Percentiles rank a stretch among this genome's conserved stretches.
Conservation (phyloP, 352 stramenopile species). For the Pythium phragmiticola region DNA sequence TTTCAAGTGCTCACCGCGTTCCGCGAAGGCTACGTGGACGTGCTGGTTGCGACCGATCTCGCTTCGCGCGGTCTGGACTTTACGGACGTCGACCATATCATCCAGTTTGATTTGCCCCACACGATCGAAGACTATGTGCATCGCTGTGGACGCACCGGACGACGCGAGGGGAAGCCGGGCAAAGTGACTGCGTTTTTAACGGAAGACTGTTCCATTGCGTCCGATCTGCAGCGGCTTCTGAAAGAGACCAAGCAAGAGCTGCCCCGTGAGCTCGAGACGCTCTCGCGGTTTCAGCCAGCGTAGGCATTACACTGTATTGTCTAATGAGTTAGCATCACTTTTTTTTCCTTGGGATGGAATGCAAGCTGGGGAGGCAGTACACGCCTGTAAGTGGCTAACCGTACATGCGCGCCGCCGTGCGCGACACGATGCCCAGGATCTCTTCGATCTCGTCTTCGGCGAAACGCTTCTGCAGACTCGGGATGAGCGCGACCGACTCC, state of each 20-base stretch:
- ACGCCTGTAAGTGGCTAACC: slow-evolving; percentile 28
- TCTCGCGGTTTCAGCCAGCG: slow-evolving; percentile 32
- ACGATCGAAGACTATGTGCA: slow-evolving; percentile 93
- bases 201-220: slow-evolving; percentile 47
- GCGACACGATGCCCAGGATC: slow-evolving; percentile 86
- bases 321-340: too few species aligned
- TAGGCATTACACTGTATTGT: neutral
- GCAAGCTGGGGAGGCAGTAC: neutral
- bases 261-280: slow-evolving; percentile 46
- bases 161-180: slow-evolving; percentile 28
- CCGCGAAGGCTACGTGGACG: slow-evolving; percentile 29
- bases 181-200: slow-evolving; percentile 59
- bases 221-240: slow-evolving; percentile 51
- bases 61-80: slow-evolving; percentile 89
- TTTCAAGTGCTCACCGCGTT: slow-evolving; percentile 22
- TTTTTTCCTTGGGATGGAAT: neutral
- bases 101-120: slow-evolving; percentile 90
- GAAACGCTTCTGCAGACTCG: slow-evolving; percentile 87
- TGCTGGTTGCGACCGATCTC: slow-evolving; percentile 91
- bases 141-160: slow-evolving; percentile 78
- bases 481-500: slow-evolving; percentile 86
- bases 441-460: slow-evolving; percentile 90
- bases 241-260: slow-evolving; percentile 41
- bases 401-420: slow-evolving; percentile 87
- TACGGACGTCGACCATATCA: slow-evolving; percentile 74